Conservation (phyloP, 1,284 basidiomycete species). For the Cryptococcus sp. region DNA sequence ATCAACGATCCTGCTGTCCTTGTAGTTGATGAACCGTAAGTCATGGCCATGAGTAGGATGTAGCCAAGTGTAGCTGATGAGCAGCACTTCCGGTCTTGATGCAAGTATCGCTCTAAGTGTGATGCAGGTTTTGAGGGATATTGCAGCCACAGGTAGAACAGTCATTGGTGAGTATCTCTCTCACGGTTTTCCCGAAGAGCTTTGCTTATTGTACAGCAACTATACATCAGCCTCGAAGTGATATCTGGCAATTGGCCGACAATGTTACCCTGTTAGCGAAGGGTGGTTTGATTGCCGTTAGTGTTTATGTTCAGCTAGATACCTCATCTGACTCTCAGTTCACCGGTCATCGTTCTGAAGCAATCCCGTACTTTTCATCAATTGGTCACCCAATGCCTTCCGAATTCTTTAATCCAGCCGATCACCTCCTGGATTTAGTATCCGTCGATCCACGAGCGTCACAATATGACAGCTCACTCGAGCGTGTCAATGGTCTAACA, state of each 20-base stretch:
- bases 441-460: conserved; percentile 40
- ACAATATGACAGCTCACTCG: conserved; percentile 18
- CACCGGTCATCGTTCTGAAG: conserved; percentile 31
- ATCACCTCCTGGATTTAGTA: conserved; percentile 48
- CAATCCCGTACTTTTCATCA: conserved; percentile 36
- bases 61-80: conserved; percentile 1
- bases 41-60: neutral
- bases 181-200: no score
- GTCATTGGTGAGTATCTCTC: conserved; percentile 47
- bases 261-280: conserved; percentile 54
- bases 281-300: conserved; percentile 50
- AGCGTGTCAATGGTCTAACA: conserved; percentile 22
- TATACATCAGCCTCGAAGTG: conserved; percentile 55
- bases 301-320: neutral
- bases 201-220: conserved; percentile 43
- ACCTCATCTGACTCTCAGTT: conserved; percentile 13
- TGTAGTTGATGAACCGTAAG: conserved; percentile 50
- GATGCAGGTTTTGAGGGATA: conserved; percentile 50
- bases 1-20: conserved; percentile 52
- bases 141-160: conserved; percentile 54
- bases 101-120: conserved; percentile 52
- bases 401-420: conserved; percentile 47
- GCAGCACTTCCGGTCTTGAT: conserved; percentile 51
- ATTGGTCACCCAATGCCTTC: conserved; percentile 46
- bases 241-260: conserved; percentile 52